Evolutionary conservation across 805 yeast genomes (phyloP).

Genomic region (Pichia phayaonensis): DNA sequence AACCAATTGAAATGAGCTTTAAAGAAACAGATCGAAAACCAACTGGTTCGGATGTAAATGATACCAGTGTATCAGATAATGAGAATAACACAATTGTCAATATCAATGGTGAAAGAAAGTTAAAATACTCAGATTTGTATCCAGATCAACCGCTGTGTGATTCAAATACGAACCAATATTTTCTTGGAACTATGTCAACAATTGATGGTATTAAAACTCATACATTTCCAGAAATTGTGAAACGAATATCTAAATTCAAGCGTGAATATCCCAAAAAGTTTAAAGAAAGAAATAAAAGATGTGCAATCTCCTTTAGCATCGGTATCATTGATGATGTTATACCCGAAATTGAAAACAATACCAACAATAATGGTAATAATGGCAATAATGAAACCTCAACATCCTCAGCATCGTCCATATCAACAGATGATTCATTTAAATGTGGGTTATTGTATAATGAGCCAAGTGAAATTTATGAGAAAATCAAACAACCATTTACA

Average conservation of each 20-base stretch:
- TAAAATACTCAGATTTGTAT: conserved; percentile 4
- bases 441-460: conserved; percentile 45
- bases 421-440: conserved; percentile 4
- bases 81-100: neutral
- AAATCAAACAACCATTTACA: conserved; percentile 68
- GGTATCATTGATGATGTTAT: conserved; percentile 33
- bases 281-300: conserved; percentile 24
- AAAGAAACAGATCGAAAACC: neutral
- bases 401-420: neutral
- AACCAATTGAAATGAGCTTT: conserved; percentile 5
- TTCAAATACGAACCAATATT: conserved; percentile 57
- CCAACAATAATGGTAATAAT: neutral
- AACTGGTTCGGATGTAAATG: neutral
- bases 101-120: neutral
- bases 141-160: conserved; percentile 40
- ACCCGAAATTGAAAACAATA: neutral
- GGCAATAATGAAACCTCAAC: conserved; percentile 10
- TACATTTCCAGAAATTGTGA: conserved; percentile 56
- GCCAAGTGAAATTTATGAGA: conserved; percentile 73
- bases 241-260: conserved; percentile 34
- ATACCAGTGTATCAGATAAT: neutral
- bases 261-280: conserved; percentile 35
- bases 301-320: conserved; percentile 41
- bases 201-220: conserved; percentile 31
- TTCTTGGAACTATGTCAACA: conserved; percentile 42